Conservation (phyloP, 345 rosid genomes). For the Dimocarpus longan region DNA sequence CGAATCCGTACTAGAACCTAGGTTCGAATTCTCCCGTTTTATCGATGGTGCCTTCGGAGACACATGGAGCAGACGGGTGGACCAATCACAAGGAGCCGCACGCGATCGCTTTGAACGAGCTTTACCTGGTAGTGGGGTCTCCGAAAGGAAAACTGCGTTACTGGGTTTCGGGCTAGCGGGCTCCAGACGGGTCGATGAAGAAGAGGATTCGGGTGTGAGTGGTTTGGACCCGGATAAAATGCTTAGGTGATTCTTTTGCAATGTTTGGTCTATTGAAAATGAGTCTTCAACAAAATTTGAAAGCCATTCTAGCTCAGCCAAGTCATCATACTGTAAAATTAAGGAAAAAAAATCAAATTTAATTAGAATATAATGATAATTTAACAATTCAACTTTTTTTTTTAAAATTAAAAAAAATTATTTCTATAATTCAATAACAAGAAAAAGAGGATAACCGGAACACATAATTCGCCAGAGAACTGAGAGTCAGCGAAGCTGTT, state of each 20-base stretch:
- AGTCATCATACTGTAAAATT: slow-evolving; percentile 55
- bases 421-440: background rate
- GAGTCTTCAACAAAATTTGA: slow-evolving; percentile 82
- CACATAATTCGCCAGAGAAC: slow-evolving; percentile 60
- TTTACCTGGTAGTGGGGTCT: slow-evolving; percentile 59
- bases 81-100: slow-evolving; percentile 69
- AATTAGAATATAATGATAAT: background rate
- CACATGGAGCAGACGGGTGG: slow-evolving; percentile 63
- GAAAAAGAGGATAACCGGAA: slow-evolving; percentile 49
- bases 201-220: slow-evolving; percentile 49
- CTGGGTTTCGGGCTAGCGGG: slow-evolving; percentile 23
- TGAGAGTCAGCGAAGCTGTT: slow-evolving; percentile 42
- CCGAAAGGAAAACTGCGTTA: slow-evolving; percentile 44
- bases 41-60: slow-evolving; percentile 26
- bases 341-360: background rate
- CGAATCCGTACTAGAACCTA: slow-evolving; percentile 3
- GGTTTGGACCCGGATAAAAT: slow-evolving; percentile 50
- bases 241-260: slow-evolving; percentile 40
- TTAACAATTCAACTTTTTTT: background rate
- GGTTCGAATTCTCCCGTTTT: slow-evolving; percentile 29
- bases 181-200: slow-evolving; percentile 38
- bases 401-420: background rate
- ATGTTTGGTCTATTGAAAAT: slow-evolving; percentile 51
- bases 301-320: slow-evolving; percentile 83
- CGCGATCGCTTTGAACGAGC: slow-evolving; percentile 72